Evolutionary conservation across 495 filamentous ascomycete genomes (phyloP).

Genomic region (Daldinia vernicosa): DNA sequence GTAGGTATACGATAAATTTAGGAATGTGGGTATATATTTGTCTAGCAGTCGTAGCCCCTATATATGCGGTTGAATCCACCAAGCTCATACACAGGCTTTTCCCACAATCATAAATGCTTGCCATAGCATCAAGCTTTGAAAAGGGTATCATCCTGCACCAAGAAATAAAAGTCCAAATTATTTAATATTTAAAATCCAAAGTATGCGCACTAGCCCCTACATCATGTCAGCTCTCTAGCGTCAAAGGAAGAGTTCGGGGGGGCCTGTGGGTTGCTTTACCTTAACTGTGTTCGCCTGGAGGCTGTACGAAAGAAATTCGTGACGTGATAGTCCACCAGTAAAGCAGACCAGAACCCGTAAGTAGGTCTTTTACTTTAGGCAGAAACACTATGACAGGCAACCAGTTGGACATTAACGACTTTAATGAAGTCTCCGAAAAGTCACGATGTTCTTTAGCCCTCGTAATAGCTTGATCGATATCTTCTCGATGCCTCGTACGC

Average conservation of each 20-base stretch:
- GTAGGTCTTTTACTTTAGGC: not conserved
- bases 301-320: not conserved
- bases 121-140: not conserved
- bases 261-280: not conserved
- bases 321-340: not conserved
- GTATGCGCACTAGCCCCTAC: not conserved
- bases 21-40: no score
- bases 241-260: not conserved
- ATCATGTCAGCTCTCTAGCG: not conserved
- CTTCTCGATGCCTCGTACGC: conserved; percentile 22
- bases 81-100: not conserved
- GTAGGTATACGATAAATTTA: no score
- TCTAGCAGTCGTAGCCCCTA: not conserved
- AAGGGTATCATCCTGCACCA: conserved; percentile 8
- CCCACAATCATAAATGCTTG: not conserved
- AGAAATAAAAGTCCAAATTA: not conserved
- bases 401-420: not conserved
- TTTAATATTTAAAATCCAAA: not conserved
- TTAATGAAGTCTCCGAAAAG: not conserved
- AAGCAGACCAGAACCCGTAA: not conserved
- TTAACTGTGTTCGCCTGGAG: not conserved
- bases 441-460: not conserved
- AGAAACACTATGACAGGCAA: no score
- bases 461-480: conserved; percentile 10
- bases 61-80: not conserved